Conservation (phyloP, 2,329 filamentous ascomycete genomes). For the Acrocalymma vagum region DNA sequence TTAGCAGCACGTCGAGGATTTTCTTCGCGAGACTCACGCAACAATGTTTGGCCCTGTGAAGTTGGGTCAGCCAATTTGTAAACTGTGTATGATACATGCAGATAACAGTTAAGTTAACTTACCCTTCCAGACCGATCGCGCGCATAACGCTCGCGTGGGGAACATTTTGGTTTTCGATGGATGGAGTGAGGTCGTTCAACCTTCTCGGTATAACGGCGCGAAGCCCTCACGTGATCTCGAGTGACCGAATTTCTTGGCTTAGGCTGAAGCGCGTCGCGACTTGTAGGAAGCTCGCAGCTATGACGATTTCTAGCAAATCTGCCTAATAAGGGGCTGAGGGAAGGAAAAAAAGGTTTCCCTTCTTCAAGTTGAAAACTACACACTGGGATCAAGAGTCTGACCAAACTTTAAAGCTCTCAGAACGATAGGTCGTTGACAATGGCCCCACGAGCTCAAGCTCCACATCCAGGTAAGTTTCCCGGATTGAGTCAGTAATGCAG, state of each 20-base stretch:
- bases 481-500: background rate
- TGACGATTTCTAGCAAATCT: too few species aligned
- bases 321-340: background rate
- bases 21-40: constrained; percentile 61
- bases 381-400: too few species aligned
- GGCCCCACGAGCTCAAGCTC: constrained; percentile 34
- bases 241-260: constrained; percentile 30
- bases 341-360: background rate
- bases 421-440: constrained; percentile 26
- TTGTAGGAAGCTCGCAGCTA: too few species aligned
- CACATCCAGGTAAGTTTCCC: constrained; percentile 35
- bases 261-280: constrained; percentile 43
- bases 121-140: constrained; percentile 92
- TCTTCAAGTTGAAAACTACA: too few species aligned
- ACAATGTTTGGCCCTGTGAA: constrained; percentile 72
- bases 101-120: constrained; percentile 25
- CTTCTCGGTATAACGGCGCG: constrained; percentile 24
- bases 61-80: constrained; percentile 28
- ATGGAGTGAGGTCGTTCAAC: constrained; percentile 37
- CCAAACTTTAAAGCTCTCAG: too few species aligned
- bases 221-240: constrained; percentile 33
- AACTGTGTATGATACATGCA: constrained; percentile 6
- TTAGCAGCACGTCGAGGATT: constrained; percentile 29
- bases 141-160: constrained; percentile 68
- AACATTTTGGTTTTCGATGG: constrained; percentile 63